Evolutionary conservation across 805 yeast genomes (phyloP), one percentile per base, ranked within the genome.

Genomic region (Kuraishia molischiana): DNA sequence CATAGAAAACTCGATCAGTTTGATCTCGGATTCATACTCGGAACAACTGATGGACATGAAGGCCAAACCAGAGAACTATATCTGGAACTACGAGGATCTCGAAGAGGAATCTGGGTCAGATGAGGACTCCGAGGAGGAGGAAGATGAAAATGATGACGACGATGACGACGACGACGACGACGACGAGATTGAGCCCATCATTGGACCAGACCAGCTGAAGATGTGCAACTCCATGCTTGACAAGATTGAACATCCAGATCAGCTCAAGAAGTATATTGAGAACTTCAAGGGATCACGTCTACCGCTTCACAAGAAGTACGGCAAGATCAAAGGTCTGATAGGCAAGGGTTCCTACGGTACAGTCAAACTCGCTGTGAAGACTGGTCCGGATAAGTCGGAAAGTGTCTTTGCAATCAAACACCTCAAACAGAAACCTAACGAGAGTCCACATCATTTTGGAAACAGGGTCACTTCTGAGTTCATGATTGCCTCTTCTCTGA

Each of bases 381-480:
- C 54, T 5, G 68, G 67, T 39, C 61, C 69, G 3, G 44, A 47
- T 17, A 61, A 64, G 38, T 54, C 60, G 32, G 57, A 61, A 37
- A 44, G 18, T n/a, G 54, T 63, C 20, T 84, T 71, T 59, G 94
- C 94, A 0, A 85, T 83, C 40, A 83, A 83, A 54, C 90, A 84
- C 59, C 71, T 83, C 53, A 70, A 81, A 44, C 71, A 74, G 41
- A 67, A 79, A 38, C 65, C 72, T 36, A 65, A 68, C 32, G 94
- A 84, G 57, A 56, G 70, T 10, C 66, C 72, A 30, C 66, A 63
- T 34, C 68, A 66, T 49, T 82, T 76, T 54, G 69, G 75, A 35
- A 78, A 79, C 37, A 72, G 97, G 17, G 77, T 86, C 39, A 80
- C 94, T 11, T 81, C 95, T 6, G 97, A 92, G 54, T 89, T 90